Conservation (phyloP, 78 protist species). For the Creolimax fragrantissima region DNA sequence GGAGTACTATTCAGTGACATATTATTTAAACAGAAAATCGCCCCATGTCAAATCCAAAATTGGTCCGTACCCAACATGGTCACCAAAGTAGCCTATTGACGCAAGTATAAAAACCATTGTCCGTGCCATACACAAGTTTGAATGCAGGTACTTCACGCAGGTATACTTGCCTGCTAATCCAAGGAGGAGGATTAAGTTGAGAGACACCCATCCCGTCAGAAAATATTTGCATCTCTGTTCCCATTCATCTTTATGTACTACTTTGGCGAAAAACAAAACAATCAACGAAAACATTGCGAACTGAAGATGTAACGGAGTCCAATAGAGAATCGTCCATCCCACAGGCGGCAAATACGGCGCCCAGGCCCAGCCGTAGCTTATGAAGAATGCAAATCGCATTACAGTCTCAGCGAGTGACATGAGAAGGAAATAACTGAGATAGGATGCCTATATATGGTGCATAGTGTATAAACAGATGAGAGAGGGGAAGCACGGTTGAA, state of each 20-base stretch:
- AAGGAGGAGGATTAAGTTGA: not conserved
- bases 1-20: not conserved
- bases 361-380: not conserved
- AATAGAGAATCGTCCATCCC: not conserved
- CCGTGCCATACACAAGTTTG: not conserved
- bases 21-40: not conserved
- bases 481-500: not conserved
- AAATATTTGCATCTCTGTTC: not conserved
- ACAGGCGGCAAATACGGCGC: not conserved
- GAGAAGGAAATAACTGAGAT: slow-evolving; percentile 4
- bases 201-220: not conserved
- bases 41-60: too few species aligned
- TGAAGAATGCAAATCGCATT: not conserved
- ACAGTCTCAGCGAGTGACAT: not conserved
- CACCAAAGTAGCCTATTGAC: too few species aligned
- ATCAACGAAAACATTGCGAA: slow-evolving; percentile 14
- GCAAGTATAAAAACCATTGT: not conserved
- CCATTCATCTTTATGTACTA: slow-evolving; percentile 4
- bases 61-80: too few species aligned
- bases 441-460: not conserved
- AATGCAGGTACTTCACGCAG: not conserved
- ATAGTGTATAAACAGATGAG: not conserved
- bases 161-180: not conserved
- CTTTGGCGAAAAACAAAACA: slow-evolving; percentile 6
- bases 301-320: not conserved